A percentile compares a stretch with the other conserved stretches of the same genome.
Evolutionary conservation across 257 asterid species (phyloP).

Genomic region (Agastache rugosa): DNA sequence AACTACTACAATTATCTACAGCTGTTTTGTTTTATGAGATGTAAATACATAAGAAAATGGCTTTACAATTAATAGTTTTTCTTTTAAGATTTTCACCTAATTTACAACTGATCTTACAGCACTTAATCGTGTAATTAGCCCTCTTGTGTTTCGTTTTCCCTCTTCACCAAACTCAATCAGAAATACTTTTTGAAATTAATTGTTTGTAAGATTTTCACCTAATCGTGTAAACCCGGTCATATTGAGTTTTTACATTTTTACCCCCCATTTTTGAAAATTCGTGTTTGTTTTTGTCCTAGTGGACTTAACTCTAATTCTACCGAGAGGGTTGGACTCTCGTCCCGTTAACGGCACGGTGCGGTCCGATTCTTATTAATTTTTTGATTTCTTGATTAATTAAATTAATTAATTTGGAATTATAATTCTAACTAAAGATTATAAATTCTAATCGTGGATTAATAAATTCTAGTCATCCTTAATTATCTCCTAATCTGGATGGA

Average conservation of each 20-base stretch:
- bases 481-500: no score
- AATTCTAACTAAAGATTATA: no score
- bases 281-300: no score
- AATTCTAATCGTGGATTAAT: no score
- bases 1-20: not conserved
- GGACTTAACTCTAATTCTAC: no score
- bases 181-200: not conserved
- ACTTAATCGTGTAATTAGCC: not conserved
- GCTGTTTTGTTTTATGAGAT: not conserved
- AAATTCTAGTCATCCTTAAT: no score
- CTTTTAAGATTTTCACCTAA: not conserved
- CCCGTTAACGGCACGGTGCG: no score
- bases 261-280: not conserved
- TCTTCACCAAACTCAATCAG: not conserved
- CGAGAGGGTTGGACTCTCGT: no score
- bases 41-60: not conserved
- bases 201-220: slow-evolving; percentile 6
- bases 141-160: not conserved
- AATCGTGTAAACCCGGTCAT: not conserved
- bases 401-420: no score
- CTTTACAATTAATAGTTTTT: not conserved
- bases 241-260: not conserved
- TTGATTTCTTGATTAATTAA: no score
- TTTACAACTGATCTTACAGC: not conserved
- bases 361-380: no score